These are phyloP conservation scores for Cyclospora cayetanensis DNA, from an alignment of 169 alveolate species.

Conservation along the genomic window DNA sequence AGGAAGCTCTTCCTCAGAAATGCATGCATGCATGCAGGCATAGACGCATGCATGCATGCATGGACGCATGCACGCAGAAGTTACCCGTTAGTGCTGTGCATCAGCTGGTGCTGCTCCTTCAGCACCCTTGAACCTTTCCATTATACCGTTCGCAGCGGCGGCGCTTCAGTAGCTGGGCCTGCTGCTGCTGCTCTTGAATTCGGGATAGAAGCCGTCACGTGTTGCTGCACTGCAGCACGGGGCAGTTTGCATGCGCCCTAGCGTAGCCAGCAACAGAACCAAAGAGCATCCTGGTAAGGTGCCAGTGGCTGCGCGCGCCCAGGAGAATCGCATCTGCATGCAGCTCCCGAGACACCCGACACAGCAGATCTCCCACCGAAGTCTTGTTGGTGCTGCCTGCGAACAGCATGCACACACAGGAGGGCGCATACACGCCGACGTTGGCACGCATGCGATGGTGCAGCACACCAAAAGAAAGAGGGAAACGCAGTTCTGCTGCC, in stretches of 20 bases:
- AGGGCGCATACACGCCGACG: not conserved
- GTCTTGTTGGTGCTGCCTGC: slow-evolving; percentile 21
- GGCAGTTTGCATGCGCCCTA: slow-evolving; percentile 1
- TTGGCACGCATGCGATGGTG: not conserved
- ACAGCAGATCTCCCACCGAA: not conserved
- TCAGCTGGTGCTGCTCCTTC: not conserved
- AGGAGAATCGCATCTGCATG: not conserved
- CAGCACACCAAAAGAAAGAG: not conserved
- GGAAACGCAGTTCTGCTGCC: no score
- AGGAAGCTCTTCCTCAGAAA: not conserved
- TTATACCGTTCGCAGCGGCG: not conserved
- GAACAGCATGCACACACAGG: not conserved
- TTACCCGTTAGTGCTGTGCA: not conserved
- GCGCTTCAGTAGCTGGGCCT: not conserved
- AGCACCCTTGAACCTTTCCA: not conserved
- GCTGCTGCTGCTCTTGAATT: not conserved
- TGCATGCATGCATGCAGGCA: slow-evolving; percentile 27
- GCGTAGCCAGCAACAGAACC: not conserved
- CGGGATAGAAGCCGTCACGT: not conserved
- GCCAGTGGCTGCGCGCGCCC: slow-evolving; percentile 13
- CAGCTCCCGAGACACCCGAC: not conserved
- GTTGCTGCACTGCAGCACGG: slow-evolving; percentile 32
- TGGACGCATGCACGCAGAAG: not conserved
- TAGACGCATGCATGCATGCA: not conserved
- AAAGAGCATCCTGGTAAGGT: not conserved